Evolutionary conservation across 2,329 filamentous ascomycete species (phyloP).

Genomic region (Apiospora hydei): DNA sequence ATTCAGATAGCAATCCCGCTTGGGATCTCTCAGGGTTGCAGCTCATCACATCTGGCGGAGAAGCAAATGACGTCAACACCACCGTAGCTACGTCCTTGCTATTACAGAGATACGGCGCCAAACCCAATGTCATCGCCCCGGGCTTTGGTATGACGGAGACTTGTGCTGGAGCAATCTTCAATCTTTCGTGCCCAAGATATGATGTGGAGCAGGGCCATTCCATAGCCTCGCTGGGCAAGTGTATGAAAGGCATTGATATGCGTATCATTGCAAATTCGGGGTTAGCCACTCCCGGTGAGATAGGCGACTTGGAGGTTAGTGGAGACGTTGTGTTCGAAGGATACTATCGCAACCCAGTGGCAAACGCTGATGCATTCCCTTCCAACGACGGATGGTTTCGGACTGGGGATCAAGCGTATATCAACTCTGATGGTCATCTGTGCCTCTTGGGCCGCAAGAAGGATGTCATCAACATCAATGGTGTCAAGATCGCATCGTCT

Average conservation of each 20-base stretch:
- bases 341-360: slow-evolving; percentile 67
- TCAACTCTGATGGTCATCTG: slow-evolving; percentile 46
- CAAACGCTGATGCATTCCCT: slow-evolving; percentile 65
- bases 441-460: slow-evolving; percentile 48
- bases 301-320: slow-evolving; percentile 63
- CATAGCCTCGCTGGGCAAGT: not conserved
- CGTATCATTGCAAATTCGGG: too few relatives aligned
- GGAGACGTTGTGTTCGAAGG: slow-evolving; percentile 68
- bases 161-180: slow-evolving; percentile 57
- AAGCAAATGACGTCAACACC: slow-evolving; percentile 32
- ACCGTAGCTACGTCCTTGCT: slow-evolving; percentile 38
- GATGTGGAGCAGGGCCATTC: not conserved
- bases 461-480: slow-evolving; percentile 56
- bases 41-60: too few relatives aligned
- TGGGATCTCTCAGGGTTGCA: too few relatives aligned
- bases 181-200: slow-evolving; percentile 27
- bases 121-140: slow-evolving; percentile 45
- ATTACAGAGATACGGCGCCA: slow-evolving; percentile 43
- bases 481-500: slow-evolving; percentile 49
- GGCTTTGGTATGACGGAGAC: slow-evolving; percentile 62
- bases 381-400: slow-evolving; percentile 52
- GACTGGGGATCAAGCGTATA: slow-evolving; percentile 47
- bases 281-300: too few relatives aligned
- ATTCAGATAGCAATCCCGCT: too few relatives aligned
- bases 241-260: not conserved